Evolutionary conservation across 768 basidiomycete species (phyloP).

Genomic region (Lentinus tigrinus): DNA sequence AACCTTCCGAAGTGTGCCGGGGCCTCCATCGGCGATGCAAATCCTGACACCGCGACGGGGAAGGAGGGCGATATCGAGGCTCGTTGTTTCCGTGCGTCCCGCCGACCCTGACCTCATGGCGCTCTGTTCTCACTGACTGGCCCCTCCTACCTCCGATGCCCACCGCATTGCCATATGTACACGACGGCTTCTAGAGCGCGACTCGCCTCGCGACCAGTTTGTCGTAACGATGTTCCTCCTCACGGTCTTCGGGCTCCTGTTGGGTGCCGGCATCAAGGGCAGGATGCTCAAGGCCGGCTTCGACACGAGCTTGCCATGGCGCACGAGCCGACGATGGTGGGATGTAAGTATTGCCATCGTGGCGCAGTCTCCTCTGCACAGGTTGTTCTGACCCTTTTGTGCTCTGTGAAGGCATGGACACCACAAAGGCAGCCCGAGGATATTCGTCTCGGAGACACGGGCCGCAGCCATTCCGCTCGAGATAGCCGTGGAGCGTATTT

Average conservation of each 20-base stretch:
- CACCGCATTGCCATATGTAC: constrained; percentile 12
- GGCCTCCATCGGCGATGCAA: constrained; percentile 79
- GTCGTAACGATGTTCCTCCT: constrained; percentile 90
- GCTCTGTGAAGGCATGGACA: constrained; percentile 45
- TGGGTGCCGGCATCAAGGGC: constrained; percentile 82
- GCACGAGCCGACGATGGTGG: constrained; percentile 74
- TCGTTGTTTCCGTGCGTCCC: constrained; percentile 85
- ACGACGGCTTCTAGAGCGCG: constrained; percentile 75
- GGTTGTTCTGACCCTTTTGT: neutral
- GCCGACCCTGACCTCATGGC: constrained; percentile 9
- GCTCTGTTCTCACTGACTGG: constrained; percentile 5
- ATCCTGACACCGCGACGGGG: constrained; percentile 91
- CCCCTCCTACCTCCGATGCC: neutral
- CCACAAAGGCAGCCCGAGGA: constrained; percentile 49
- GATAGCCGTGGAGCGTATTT: constrained; percentile 46
- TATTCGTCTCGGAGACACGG: constrained; percentile 40
- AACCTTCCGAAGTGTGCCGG: constrained; percentile 82
- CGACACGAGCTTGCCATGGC: constrained; percentile 62
- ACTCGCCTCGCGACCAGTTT: constrained; percentile 93
- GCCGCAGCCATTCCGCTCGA: constrained; percentile 25
- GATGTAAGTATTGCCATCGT: constrained; percentile 48
- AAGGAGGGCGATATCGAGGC: constrained; percentile 96
- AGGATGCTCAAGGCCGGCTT: constrained; percentile 80
- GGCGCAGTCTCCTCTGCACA: neutral
- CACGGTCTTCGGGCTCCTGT: constrained; percentile 80